A percentile compares a stretch with the other conserved stretches of the same genome.
Conservation (phyloP, 768 basidiomycete genomes). For the Tephrocybe sp. region DNA sequence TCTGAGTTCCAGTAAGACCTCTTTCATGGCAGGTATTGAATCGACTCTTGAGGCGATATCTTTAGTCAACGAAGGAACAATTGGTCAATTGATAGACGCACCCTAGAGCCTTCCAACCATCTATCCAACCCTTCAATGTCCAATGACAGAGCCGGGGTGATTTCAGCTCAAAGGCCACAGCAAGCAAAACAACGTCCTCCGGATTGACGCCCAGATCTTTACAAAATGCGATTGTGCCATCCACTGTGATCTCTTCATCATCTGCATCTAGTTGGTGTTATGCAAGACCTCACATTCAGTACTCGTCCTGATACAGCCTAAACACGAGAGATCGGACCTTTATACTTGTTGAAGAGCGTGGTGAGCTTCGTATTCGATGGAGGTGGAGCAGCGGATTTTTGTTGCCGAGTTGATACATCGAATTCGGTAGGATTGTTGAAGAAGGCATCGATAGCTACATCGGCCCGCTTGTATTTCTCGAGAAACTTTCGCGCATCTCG, state of each 20-base stretch:
- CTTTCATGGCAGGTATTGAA: conserved; percentile 58
- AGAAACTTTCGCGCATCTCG: conserved; percentile 67
- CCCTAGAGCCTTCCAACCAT: conserved; percentile 78
- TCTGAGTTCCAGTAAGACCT: conserved; percentile 50
- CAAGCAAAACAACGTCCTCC: conserved; percentile 80
- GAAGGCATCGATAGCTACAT: conserved; percentile 72
- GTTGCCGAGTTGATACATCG: conserved; percentile 19
- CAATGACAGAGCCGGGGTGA: conserved; percentile 74
- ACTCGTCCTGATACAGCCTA: not conserved
- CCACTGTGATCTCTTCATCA: conserved; percentile 62
- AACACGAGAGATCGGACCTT: conserved; percentile 39
- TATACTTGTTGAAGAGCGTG: conserved; percentile 64
- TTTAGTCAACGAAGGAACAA: not conserved
- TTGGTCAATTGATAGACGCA: conserved; percentile 23
- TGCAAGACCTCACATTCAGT: not conserved
- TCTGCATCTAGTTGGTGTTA: conserved; percentile 45
- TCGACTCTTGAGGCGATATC: conserved; percentile 49
- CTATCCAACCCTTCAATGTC: conserved; percentile 67
- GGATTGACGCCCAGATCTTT: conserved; percentile 67
- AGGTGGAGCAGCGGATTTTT: conserved; percentile 7
- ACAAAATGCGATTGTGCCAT: conserved; percentile 80
- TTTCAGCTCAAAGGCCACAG: conserved; percentile 78
- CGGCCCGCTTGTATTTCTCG: conserved; percentile 66
- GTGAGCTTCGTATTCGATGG: conserved; percentile 55
- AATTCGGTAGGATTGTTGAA: conserved; percentile 53